Conservation (phyloP, 2,329 filamentous ascomycete genomes). For the Bipolaris sorokiniana region DNA sequence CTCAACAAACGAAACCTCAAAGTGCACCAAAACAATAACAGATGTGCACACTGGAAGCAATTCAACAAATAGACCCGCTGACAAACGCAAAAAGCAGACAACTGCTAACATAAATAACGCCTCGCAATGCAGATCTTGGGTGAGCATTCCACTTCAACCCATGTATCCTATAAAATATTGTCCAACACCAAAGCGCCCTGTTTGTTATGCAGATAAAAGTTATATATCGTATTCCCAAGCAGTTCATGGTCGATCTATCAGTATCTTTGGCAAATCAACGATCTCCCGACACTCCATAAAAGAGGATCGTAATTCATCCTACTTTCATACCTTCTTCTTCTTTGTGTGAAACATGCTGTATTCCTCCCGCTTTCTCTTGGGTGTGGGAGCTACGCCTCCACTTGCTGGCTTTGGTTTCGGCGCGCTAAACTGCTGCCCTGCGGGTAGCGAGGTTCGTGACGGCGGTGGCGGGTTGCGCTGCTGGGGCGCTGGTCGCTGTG, state of each 20-base stretch:
- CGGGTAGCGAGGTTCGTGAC: constrained; percentile 32
- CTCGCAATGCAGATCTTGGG: background rate
- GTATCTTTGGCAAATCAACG: background rate
- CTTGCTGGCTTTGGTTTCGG: constrained; percentile 29
- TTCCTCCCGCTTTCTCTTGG: constrained; percentile 28
- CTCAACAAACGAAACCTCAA: too few species aligned
- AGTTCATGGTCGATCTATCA: background rate
- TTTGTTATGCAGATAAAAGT: background rate
- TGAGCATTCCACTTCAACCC: background rate
- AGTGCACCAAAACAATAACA: too few species aligned
- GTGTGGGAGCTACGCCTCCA: constrained; percentile 13
- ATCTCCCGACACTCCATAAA: background rate
- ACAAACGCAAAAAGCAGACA: background rate
- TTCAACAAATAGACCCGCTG: background rate
- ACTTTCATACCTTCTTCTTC: constrained; percentile 17
- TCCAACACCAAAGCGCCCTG: background rate
- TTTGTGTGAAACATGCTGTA: constrained; percentile 32
- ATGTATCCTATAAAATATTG: background rate
- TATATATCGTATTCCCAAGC: background rate
- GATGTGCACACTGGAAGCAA: background rate
- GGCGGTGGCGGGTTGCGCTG: constrained; percentile 18
- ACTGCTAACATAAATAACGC: background rate
- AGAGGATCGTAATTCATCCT: background rate
- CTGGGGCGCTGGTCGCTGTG: constrained; percentile 27
- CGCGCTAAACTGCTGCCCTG: constrained; percentile 39